Conservation (phyloP, 208 protist genomes). For the Leptomonas seymouri region DNA sequence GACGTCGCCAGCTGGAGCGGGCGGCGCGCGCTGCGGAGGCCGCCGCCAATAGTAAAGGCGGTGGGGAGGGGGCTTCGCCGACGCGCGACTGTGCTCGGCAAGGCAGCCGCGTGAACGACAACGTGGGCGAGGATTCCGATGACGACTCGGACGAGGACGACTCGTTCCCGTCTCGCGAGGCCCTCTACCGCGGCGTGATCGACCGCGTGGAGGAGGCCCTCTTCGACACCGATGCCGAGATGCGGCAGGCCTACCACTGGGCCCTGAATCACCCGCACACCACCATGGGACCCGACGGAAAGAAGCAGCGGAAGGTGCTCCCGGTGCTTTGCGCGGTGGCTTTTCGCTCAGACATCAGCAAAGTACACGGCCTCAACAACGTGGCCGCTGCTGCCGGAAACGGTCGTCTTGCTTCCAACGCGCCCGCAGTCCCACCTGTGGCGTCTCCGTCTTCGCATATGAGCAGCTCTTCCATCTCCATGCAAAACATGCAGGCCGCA, state of each 20-base stretch:
- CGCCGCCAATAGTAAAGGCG: not conserved
- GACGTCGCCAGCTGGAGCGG: constrained; percentile 18
- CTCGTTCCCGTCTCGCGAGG: constrained; percentile 74
- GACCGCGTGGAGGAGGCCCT: constrained; percentile 79
- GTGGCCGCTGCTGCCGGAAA: not conserved
- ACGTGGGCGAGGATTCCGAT: constrained; percentile 23
- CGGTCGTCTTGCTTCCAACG: not conserved
- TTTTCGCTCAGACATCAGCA: constrained; percentile 60
- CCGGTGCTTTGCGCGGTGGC: constrained; percentile 86
- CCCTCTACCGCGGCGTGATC: constrained; percentile 75
- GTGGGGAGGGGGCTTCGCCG: too few species aligned
- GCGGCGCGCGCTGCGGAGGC: constrained; percentile 18
- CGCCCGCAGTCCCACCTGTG: not conserved
- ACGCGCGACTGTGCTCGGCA: not conserved
- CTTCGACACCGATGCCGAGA: constrained; percentile 86
- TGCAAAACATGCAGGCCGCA: constrained; percentile 29
- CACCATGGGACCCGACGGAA: constrained; percentile 37
- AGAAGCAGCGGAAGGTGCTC: constrained; percentile 55
- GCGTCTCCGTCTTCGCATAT: not conserved
- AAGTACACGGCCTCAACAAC: constrained; percentile 18
- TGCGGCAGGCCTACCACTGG: constrained; percentile 63
- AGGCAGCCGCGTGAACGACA: not conserved
- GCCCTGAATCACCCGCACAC: constrained; percentile 37
- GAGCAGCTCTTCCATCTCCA: constrained; percentile 20
- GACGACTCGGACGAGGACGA: constrained; percentile 37